Conservation (phyloP, 306 rosid genomes). For the Oemleria cerasiformis region DNA sequence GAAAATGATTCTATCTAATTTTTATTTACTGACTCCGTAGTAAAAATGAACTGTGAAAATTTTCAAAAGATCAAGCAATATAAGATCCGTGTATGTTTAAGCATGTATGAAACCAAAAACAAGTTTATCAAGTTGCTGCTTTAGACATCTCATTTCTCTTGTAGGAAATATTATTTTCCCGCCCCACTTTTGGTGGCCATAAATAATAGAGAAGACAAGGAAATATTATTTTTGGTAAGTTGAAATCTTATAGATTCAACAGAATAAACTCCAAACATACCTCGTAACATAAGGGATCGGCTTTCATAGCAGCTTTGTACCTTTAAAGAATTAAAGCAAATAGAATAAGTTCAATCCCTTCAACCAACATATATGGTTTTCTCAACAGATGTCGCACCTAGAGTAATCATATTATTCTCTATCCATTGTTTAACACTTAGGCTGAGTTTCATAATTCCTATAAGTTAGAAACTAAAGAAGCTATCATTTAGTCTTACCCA, state of each 20-base stretch:
- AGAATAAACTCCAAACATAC: constrained; percentile 31
- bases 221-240: neutral
- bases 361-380: constrained; percentile 5
- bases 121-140: neutral
- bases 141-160: neutral
- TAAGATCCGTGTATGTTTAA: neutral
- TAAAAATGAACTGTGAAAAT: neutral
- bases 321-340: constrained; percentile 40
- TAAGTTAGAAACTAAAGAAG: constrained; percentile 1
- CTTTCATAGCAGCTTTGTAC: constrained; percentile 94
- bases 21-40: neutral
- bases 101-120: neutral
- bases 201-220: neutral
- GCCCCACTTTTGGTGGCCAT: neutral
- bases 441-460: neutral
- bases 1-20: neutral
- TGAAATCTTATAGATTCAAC: neutral
- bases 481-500: no score
- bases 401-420: constrained; percentile 15
- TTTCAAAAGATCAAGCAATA: neutral
- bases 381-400: constrained; percentile 9
- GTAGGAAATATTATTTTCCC: neutral
- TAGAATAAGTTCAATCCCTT: constrained; percentile 21
- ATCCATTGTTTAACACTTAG: neutral
- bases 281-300: constrained; percentile 98